These are phyloP conservation scores for Phaeolepiota aurea DNA, from an alignment of 768 basidiomycete genomes.

Conservation along the genomic window DNA sequence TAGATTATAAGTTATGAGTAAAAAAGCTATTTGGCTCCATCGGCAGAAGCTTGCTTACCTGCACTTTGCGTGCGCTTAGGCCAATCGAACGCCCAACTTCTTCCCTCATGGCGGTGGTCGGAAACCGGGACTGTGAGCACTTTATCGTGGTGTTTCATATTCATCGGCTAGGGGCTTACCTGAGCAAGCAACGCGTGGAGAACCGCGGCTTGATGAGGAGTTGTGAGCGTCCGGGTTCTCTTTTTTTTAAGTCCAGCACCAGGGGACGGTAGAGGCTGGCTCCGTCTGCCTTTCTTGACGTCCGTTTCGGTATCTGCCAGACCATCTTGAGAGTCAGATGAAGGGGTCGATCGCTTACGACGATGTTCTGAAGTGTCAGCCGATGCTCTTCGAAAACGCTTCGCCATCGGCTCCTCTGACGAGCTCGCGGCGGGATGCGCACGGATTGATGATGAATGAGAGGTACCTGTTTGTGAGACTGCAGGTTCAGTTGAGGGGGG, in stretches of 20 bases:
- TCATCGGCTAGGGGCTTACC: conserved; percentile 31
- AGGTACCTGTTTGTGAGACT: conserved; percentile 13
- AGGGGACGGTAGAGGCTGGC: conserved; percentile 25
- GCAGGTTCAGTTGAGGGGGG: conserved; percentile 18
- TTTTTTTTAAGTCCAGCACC: conserved; percentile 63
- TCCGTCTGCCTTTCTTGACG: conserved; percentile 30
- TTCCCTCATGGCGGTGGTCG: conserved; percentile 80
- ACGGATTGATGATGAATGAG: conserved; percentile 12
- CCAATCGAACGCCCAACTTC: conserved; percentile 83
- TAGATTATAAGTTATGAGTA: conserved; percentile 6
- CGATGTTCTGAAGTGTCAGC: conserved; percentile 15
- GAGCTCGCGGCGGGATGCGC: conserved; percentile 19
- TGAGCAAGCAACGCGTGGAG: conserved; percentile 80
- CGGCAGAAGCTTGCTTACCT: conserved; percentile 37
- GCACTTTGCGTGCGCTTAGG: conserved; percentile 85
- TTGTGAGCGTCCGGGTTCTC: conserved; percentile 76
- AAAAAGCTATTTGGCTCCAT: not conserved
- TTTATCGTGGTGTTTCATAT: too few relatives aligned
- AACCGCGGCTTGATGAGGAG: conserved; percentile 84
- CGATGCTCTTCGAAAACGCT: conserved; percentile 31
- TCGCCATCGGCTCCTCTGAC: conserved; percentile 31
- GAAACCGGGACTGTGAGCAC: conserved; percentile 67
- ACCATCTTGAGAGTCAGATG: conserved; percentile 45
- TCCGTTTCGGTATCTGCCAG: conserved; percentile 56
- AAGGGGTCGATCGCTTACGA: conserved; percentile 27